phyloP scores from a whole-genome alignment of 2,329 filamentous ascomycete species.

The Fusarium albosuccineum region DNA sequence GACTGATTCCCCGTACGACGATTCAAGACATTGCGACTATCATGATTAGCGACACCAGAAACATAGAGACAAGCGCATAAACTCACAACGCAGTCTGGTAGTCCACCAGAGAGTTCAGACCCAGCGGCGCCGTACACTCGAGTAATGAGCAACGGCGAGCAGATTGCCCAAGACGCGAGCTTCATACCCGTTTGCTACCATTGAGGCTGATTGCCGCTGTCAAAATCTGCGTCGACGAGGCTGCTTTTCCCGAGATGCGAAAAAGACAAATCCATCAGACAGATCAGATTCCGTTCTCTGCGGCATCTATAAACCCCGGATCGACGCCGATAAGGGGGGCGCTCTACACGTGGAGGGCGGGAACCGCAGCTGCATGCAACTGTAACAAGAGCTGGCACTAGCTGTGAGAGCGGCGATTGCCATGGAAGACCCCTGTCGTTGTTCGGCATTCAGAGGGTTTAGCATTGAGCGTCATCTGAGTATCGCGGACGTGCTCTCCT shows the following conservation, averaged over 20 bases:
- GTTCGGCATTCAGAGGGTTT: slow-evolving; percentile 2
- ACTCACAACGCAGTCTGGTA: slow-evolving; percentile 33
- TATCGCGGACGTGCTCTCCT: slow-evolving; percentile 19
- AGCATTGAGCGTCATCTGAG: slow-evolving; percentile 33
- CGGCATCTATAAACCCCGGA: slow-evolving; percentile 26
- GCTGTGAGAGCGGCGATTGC: slow-evolving; percentile 2
- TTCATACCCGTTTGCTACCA: slow-evolving; percentile 39
- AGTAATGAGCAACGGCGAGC: slow-evolving; percentile 30
- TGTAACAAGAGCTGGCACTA: slow-evolving; percentile 30
- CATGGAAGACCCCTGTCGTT: slow-evolving; percentile 5
- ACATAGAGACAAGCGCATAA: not conserved
- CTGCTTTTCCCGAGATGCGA: not conserved
- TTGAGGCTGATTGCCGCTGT: slow-evolving; percentile 18
- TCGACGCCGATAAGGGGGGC: slow-evolving; percentile 24
- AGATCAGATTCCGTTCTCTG: slow-evolving; percentile 10
- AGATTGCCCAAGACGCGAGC: slow-evolving; percentile 35
- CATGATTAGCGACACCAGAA: not conserved
- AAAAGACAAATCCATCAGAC: not conserved
- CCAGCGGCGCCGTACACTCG: slow-evolving; percentile 25
- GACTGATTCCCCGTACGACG: slow-evolving; percentile 4
- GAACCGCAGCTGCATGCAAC: slow-evolving; percentile 21
- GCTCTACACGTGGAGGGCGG: slow-evolving; percentile 15
- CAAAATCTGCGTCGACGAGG: too few species aligned
- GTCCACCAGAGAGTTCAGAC: slow-evolving; percentile 22
- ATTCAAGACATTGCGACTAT: slow-evolving; percentile 25